Conservation (phyloP, 495 filamentous ascomycete genomes). For the Penicillium bialowiezense region DNA sequence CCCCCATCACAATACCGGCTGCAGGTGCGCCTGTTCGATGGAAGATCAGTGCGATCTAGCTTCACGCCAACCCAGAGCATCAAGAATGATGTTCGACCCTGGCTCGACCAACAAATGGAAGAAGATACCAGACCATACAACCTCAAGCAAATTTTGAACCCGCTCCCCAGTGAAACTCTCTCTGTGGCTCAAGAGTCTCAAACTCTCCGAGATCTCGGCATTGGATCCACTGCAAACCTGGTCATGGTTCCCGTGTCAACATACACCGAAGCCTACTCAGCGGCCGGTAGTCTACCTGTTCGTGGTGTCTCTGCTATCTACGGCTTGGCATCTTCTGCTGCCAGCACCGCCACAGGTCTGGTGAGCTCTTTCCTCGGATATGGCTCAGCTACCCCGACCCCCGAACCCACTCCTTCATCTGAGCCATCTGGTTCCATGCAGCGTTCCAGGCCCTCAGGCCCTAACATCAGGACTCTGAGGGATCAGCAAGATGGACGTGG, state of each 20-base stretch:
- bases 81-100: constrained; percentile 64
- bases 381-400: constrained; percentile 24
- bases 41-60: constrained; percentile 67
- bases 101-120: constrained; percentile 61
- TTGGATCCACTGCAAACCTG: constrained; percentile 76
- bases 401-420: constrained; percentile 9
- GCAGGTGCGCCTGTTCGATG: constrained; percentile 83
- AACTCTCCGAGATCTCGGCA: constrained; percentile 60
- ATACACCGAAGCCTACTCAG: constrained; percentile 59
- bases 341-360: constrained; percentile 45
- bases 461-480: constrained; percentile 55
- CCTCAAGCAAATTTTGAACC: constrained; percentile 81
- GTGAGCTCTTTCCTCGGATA: constrained; percentile 58
- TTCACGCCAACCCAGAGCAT: constrained; percentile 67
- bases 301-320: constrained; percentile 44
- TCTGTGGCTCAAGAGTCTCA: constrained; percentile 70
- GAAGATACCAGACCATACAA: constrained; percentile 63
- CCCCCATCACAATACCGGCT: constrained; percentile 53
- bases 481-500: constrained; percentile 51
- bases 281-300: constrained; percentile 38
- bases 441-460: constrained; percentile 20
- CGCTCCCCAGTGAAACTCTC: constrained; percentile 70
- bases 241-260: constrained; percentile 71
- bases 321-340: constrained; percentile 39
- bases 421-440: constrained; percentile 7